Percentiles rank a stretch among this genome's conserved stretches.
Evolutionary conservation across 2,329 filamentous ascomycete genomes (phyloP).

Genomic region (Ophiostoma fasciatum): DNA sequence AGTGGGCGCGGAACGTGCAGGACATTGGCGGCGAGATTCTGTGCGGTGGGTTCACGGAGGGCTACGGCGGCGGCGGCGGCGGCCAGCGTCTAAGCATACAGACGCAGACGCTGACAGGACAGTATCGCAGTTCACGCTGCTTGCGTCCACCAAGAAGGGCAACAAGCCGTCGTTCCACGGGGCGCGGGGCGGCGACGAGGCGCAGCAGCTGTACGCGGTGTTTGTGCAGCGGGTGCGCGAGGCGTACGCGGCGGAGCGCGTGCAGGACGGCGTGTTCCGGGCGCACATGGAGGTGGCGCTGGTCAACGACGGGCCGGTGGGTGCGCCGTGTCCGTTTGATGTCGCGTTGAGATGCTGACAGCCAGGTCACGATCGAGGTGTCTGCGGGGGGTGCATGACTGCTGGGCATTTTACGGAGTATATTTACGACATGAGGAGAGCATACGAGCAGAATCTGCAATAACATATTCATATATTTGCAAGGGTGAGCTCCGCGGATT

Average conservation of each 20-base stretch:
- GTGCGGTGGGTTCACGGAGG: slow-evolving; percentile 55
- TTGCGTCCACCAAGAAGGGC: slow-evolving; percentile 88
- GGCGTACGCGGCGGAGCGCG: slow-evolving; percentile 55
- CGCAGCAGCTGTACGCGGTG: slow-evolving; percentile 65
- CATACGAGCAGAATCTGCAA: no score
- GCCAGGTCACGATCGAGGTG: slow-evolving; percentile 7
- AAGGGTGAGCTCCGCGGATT: no score
- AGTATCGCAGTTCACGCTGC: slow-evolving; percentile 95
- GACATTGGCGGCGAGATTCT: slow-evolving; percentile 86
- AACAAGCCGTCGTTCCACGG: slow-evolving; percentile 92
- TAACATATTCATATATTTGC: no score
- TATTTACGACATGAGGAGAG: no score
- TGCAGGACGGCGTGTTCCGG: slow-evolving; percentile 94
- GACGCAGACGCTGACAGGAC: slow-evolving; percentile 3
- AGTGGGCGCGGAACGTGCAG: slow-evolving; percentile 79
- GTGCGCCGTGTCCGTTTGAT: slow-evolving; percentile 10
- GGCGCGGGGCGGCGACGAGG: slow-evolving; percentile 64
- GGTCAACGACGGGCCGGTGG: slow-evolving; percentile 68
- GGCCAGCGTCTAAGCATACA: background rate
- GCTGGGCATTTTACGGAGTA: no score
- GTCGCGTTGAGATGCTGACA: no score
- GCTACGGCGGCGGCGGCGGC: no score
- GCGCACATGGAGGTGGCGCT: slow-evolving; percentile 97
- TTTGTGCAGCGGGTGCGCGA: slow-evolving; percentile 67
- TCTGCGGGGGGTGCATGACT: no score